These are phyloP conservation scores for Penicillium frequentans DNA, from an alignment of 2,329 filamentous ascomycete species.

Conservation along the genomic window DNA sequence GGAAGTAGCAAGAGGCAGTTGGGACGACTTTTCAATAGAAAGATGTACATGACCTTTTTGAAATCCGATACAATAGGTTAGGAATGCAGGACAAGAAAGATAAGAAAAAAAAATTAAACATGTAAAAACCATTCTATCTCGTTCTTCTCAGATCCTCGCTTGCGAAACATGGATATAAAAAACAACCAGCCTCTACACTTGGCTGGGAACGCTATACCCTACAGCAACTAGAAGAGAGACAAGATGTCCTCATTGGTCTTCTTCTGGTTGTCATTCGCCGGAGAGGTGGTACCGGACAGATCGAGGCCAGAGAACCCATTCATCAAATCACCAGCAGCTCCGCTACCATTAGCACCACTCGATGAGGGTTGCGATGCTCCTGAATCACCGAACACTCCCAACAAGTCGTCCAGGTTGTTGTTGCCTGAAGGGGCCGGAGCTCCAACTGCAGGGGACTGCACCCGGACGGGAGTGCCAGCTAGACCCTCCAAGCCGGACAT, in stretches of 20 bases:
- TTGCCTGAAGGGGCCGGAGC: constrained; percentile 32
- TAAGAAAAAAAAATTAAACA: constrained; percentile 18
- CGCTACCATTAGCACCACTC: constrained; percentile 32
- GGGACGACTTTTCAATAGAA: constrained; percentile 6
- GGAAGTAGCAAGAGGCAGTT: not conserved
- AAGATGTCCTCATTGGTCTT: constrained; percentile 58
- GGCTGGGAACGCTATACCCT: constrained; percentile 9
- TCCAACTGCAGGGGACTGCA: constrained; percentile 45
- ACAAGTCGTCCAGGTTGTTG: constrained; percentile 78
- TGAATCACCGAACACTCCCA: constrained; percentile 64
- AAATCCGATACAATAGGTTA: constrained; percentile 8
- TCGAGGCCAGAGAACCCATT: constrained; percentile 83
- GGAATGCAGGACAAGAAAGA: not conserved
- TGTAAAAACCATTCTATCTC: constrained; percentile 24
- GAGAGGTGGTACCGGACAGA: constrained; percentile 56
- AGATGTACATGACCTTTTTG: constrained; percentile 24
- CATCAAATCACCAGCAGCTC: constrained; percentile 58
- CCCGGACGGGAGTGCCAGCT: constrained; percentile 58
- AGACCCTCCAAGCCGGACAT: constrained; percentile 63
- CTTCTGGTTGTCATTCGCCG: constrained; percentile 35
- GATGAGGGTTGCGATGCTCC: constrained; percentile 37
- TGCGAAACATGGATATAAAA: constrained; percentile 24
- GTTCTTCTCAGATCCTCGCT: constrained; percentile 24
- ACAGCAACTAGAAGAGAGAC: constrained; percentile 50
- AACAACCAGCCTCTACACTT: constrained; percentile 9